phyloP scores from a whole-genome alignment of 768 basidiomycete species.

The Agaricus sinodeliciosus region DNA sequence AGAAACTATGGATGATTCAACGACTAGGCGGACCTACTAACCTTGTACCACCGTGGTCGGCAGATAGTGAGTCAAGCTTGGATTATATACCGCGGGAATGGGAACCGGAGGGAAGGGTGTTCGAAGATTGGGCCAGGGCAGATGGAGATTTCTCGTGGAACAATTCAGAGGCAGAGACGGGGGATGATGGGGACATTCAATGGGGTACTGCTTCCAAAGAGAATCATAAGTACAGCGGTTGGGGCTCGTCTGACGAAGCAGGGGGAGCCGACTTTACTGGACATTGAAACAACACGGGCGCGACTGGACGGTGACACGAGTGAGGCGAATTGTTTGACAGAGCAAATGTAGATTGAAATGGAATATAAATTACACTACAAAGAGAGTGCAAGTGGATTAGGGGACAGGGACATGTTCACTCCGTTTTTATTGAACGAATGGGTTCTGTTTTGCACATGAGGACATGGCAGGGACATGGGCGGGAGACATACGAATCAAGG shows the following conservation, averaged over 20 bases:
- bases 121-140: slow-evolving; percentile 27
- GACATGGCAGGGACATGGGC: background rate
- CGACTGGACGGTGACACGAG: slow-evolving; percentile 44
- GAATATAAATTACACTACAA: slow-evolving; percentile 23
- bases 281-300: too few relatives aligned
- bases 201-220: too few relatives aligned
- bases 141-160: slow-evolving; percentile 38
- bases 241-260: slow-evolving; percentile 13
- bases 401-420: background rate
- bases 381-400: slow-evolving; percentile 16
- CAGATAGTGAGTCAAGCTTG: slow-evolving; percentile 25
- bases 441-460: slow-evolving; percentile 12
- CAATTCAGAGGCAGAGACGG: slow-evolving; percentile 30
- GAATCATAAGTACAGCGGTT: slow-evolving; percentile 8
- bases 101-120: slow-evolving; percentile 29
- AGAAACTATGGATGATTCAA: slow-evolving; percentile 37
- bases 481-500: slow-evolving; percentile 63
- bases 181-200: slow-evolving; percentile 18
- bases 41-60: slow-evolving; percentile 23
- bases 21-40: slow-evolving; percentile 31
- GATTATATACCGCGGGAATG: slow-evolving; percentile 39
- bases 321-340: too few relatives aligned
- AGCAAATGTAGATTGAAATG: slow-evolving; percentile 15
- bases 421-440: slow-evolving; percentile 15
- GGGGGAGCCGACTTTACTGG: slow-evolving; percentile 5